Evolutionary conservation across 768 basidiomycete genomes (phyloP).

Genomic region (Floccularia luteovirens): DNA sequence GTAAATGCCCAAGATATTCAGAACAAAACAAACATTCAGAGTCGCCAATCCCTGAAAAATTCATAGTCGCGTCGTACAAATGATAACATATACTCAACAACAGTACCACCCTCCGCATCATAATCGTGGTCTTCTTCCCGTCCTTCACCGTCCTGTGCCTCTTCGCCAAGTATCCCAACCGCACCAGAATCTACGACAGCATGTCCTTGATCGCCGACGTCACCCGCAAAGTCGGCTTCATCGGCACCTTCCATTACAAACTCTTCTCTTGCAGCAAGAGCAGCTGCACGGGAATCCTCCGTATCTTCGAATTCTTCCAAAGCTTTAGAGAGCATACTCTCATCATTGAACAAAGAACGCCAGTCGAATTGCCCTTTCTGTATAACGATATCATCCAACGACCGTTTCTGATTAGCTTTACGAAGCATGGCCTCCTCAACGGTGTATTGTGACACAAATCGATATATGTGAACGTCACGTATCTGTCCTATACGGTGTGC

Average conservation of each 20-base stretch:
- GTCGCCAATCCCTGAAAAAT: conserved; percentile 67
- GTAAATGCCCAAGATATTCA: conserved; percentile 6
- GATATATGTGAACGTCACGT: conserved; percentile 93
- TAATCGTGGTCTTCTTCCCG: conserved; percentile 32
- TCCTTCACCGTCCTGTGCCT: conserved; percentile 21
- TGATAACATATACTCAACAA: conserved; percentile 80
- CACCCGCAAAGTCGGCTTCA: conserved; percentile 70
- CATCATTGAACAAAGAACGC: conserved; percentile 74
- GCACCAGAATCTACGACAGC: conserved; percentile 6
- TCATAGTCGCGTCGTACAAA: conserved; percentile 57
- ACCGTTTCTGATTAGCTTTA: conserved; percentile 97
- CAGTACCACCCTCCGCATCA: conserved; percentile 60
- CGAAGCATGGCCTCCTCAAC: conserved; percentile 96
- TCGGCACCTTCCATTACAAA: conserved; percentile 70
- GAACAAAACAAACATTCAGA: conserved; percentile 21
- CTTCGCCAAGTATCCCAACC: background rate
- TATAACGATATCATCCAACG: conserved; percentile 85
- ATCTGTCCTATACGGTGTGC: conserved; percentile 99
- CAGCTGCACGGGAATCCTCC: conserved; percentile 81
- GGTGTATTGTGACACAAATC: conserved; percentile 83
- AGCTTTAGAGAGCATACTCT: conserved; percentile 58
- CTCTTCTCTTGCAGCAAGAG: conserved; percentile 68
- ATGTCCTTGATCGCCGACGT: conserved; percentile 13
- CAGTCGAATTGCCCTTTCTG: conserved; percentile 94
- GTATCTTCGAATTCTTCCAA: conserved; percentile 83